These are phyloP conservation scores for Pterocarpus santalinus DNA, from an alignment of 306 rosid genomes.

Conservation along the genomic window DNA sequence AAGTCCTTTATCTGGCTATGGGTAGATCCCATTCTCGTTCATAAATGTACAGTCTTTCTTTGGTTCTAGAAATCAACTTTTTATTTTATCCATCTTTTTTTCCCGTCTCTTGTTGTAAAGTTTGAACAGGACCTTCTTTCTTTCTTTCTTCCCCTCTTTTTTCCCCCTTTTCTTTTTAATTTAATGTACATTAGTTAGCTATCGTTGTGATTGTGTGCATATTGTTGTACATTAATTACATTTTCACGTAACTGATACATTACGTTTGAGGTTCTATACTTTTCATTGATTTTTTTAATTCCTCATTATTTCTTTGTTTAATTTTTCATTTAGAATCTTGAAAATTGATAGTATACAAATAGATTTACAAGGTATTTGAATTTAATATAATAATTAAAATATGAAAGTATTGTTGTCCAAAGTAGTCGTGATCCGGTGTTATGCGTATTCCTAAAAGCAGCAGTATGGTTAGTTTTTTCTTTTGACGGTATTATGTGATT, in stretches of 20 bases:
- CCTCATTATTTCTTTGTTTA: no score
- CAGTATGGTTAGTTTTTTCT: no score
- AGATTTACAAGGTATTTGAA: no score
- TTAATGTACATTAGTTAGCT: slow-evolving; percentile 29
- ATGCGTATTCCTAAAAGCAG: background rate
- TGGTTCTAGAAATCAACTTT: slow-evolving; percentile 31
- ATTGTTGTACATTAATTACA: slow-evolving; percentile 37
- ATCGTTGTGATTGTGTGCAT: background rate
- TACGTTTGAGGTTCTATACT: background rate
- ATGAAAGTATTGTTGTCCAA: no score
- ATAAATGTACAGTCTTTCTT: slow-evolving; percentile 38
- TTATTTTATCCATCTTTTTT: background rate
- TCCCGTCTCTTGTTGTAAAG: slow-evolving; percentile 7
- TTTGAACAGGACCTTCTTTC: background rate
- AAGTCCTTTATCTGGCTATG: background rate
- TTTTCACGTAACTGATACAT: background rate
- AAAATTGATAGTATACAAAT: no score
- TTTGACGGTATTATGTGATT: background rate
- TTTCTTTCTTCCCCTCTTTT: background rate
- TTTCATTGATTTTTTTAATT: background rate
- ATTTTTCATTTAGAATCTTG: no score
- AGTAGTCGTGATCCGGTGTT: background rate
- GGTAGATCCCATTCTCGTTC: slow-evolving; percentile 8
- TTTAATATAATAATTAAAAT: no score
- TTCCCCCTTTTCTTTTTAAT: background rate